Percentiles rank a stretch among this genome's conserved stretches.
phyloP scores from a whole-genome alignment of 352 stramenopile species.

The Globisporangium spinosum region DNA sequence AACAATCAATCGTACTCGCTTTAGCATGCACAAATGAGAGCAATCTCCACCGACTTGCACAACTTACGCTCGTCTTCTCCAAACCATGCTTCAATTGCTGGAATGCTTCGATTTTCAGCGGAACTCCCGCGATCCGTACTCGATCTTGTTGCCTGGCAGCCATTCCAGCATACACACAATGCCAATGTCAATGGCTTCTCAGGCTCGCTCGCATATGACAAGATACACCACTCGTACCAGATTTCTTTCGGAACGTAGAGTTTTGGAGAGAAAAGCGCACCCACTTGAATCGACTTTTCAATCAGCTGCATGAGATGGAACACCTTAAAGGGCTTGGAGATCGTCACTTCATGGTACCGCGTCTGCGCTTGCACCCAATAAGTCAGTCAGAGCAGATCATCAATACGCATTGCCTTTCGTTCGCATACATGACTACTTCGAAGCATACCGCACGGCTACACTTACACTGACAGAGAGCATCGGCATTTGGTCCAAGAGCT shows the following conservation, averaged over 20 bases:
- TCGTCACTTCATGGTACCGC: slow-evolving; percentile 51
- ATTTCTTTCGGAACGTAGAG: slow-evolving; percentile 79
- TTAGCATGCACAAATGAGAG: background rate
- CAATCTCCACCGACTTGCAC: background rate
- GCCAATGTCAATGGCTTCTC: background rate
- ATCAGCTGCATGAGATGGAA: slow-evolving; percentile 83
- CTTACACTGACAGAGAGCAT: slow-evolving; percentile 54
- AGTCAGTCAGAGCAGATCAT: background rate
- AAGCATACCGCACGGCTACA: background rate
- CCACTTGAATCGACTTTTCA: slow-evolving; percentile 73
- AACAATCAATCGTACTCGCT: background rate
- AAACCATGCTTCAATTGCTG: slow-evolving; percentile 64
- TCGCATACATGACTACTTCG: background rate
- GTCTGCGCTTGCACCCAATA: slow-evolving; percentile 23
- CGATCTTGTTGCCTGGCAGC: slow-evolving; percentile 50
- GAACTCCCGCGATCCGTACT: slow-evolving; percentile 53
- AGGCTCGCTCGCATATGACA: background rate
- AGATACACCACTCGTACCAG: slow-evolving; percentile 29
- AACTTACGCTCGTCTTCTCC: slow-evolving; percentile 62
- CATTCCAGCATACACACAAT: background rate
- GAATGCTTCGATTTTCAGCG: slow-evolving; percentile 62
- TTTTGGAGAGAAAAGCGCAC: slow-evolving; percentile 64
- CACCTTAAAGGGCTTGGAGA: slow-evolving; percentile 55
- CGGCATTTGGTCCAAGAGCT: slow-evolving; percentile 71
- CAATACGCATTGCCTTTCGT: background rate